Percentiles rank a stretch among this genome's conserved stretches.
Evolutionary conservation across 495 filamentous ascomycete species (phyloP).

Genomic region (Tuber borchii): DNA sequence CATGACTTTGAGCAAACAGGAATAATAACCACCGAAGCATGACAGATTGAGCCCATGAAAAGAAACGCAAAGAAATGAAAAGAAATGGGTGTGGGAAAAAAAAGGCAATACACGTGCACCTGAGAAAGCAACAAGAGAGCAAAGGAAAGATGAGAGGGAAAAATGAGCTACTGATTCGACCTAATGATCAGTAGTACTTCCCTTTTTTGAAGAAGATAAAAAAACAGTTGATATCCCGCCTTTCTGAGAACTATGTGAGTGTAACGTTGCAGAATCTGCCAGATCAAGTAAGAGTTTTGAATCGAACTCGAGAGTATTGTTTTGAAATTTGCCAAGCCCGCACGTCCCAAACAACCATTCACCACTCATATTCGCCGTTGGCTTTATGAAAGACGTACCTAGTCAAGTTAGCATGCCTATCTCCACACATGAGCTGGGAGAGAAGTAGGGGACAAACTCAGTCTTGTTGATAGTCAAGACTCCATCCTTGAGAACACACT

Average conservation of each 20-base stretch:
- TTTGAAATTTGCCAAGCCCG: neutral
- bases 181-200: constrained; percentile 23
- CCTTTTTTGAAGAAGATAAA: neutral
- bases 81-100: constrained; percentile 1
- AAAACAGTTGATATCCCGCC: constrained; percentile 11
- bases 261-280: constrained; percentile 5
- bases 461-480: constrained; percentile 83
- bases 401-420: constrained; percentile 34
- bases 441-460: constrained; percentile 54
- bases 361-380: constrained; percentile 97
- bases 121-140: constrained; percentile 2
- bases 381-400: constrained; percentile 97
- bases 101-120: constrained; percentile 13
- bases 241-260: neutral
- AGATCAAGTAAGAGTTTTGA: constrained; percentile 14
- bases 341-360: constrained; percentile 36
- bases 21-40: neutral
- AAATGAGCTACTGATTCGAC: constrained; percentile 5
- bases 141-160: constrained; percentile 2
- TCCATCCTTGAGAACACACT: constrained; percentile 96
- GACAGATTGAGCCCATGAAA: neutral
- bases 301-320: neutral
- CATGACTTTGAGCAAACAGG: neutral
- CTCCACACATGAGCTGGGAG: neutral
- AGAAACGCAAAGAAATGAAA: neutral